Conservation (phyloP, 768 basidiomycete species). For the Kwoniella europaea region DNA sequence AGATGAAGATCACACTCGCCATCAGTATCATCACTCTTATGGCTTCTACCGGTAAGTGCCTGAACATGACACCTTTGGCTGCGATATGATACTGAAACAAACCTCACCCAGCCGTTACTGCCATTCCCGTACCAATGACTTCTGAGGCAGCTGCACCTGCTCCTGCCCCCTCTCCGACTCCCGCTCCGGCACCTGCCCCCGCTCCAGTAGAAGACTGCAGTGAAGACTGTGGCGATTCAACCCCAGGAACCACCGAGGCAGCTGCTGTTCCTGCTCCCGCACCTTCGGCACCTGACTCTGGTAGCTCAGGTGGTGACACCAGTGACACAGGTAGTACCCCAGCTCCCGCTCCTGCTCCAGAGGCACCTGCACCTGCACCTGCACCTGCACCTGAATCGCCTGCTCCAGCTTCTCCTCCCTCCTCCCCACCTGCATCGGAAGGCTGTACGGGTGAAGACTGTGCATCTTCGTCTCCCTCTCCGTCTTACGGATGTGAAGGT, state of each 20-base stretch:
- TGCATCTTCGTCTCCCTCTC: not conserved
- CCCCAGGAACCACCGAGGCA: constrained; percentile 3
- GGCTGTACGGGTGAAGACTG: not conserved
- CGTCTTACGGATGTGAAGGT: constrained; percentile 9
- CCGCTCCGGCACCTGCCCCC: constrained; percentile 2
- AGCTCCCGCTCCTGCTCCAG: constrained; percentile 7
- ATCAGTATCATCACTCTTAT: constrained; percentile 17
- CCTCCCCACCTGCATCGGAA: constrained; percentile 1
- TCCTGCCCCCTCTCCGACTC: not conserved
- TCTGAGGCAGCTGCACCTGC: constrained; percentile 5
- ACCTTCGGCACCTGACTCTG: constrained; percentile 1
- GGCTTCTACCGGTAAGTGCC: constrained; percentile 11
- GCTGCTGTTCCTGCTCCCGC: constrained; percentile 10
- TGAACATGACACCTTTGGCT: not conserved
- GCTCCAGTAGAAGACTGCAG: constrained; percentile 1
- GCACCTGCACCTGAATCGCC: constrained; percentile 7
- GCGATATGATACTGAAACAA: not conserved
- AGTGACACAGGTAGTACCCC: constrained; percentile 2
- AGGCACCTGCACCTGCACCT: constrained; percentile 11
- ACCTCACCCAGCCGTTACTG: constrained; percentile 6
- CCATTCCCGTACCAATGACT: constrained; percentile 12
- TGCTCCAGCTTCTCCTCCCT: not conserved
- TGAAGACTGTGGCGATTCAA: not conserved
- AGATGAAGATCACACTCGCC: constrained; percentile 22
- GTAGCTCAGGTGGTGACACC: constrained; percentile 4